These are phyloP conservation scores for Talaromyces atroroseus DNA, from an alignment of 2,329 filamentous ascomycete genomes.

Conservation along the genomic window DNA sequence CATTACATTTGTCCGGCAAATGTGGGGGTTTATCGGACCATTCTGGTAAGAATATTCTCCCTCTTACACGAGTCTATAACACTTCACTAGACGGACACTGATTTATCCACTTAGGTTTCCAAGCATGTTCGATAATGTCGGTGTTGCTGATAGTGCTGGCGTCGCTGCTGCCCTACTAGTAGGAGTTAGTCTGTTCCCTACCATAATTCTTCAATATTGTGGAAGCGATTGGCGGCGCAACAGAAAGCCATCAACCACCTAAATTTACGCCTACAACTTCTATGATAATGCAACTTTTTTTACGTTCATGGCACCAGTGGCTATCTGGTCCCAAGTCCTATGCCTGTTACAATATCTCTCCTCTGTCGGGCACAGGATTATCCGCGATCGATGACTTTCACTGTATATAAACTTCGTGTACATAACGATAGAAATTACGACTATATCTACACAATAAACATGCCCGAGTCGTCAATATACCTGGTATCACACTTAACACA, in stretches of 20 bases:
- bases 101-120: constrained; percentile 24
- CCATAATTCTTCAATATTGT: constrained; percentile 3
- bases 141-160: constrained; percentile 26
- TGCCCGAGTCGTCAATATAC: no score
- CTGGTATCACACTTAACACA: no score
- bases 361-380: no score
- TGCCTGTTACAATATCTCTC: no score
- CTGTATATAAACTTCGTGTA: no score
- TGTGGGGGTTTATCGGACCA: constrained; percentile 33
- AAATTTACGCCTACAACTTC: background rate
- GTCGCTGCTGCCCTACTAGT: constrained; percentile 25
- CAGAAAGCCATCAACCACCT: background rate
- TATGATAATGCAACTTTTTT: no score
- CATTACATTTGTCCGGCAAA: constrained; percentile 7
- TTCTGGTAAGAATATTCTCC: no score
- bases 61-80: constrained; percentile 50
- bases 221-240: background rate
- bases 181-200: constrained; percentile 22
- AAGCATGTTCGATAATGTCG: constrained; percentile 30
- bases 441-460: no score
- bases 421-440: no score
- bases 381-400: no score
- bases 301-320: no score
- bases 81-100: background rate
- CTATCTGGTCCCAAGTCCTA: no score